Evolutionary conservation across 1,284 basidiomycete genomes (phyloP), one percentile per base, ranked within the genome.

Genomic region (Tylopilus orsonianus): DNA sequence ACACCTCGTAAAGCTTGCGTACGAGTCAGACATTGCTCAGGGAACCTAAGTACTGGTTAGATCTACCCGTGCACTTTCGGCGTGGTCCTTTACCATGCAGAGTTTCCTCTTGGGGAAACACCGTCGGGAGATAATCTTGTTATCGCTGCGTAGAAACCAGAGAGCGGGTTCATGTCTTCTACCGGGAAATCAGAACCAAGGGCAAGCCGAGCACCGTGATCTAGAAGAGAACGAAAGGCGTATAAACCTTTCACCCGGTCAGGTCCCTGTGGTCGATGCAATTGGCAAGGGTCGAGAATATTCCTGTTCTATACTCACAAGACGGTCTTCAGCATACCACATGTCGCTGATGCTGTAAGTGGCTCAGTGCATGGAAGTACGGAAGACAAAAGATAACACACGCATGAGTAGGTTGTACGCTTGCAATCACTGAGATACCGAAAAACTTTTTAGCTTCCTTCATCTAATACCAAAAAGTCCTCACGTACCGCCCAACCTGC

Each of bases 111-210:
- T 5, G 93, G 93, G 14, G 90, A 93, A 26, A 72, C 68, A 23
- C 91, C 91, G 19, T 80, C 73, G 8, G 80, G 73, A 30, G 86
- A 83, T 34, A 91, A 71, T 32, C 93, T 79, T 1, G 90, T 86
- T 38, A 94, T 77, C 2, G 93, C 90, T 18, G 93, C 88, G 66
- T 92, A 92, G 67, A 96, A 93, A 7, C 87, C 87, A 46, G 75
- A 67, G 24, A 91, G 71, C 14, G 89, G 89, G 59, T 89, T 87
- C 68, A 88, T 75, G 39, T 76, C 73, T 62, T 94, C 93, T 24
- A 97, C 93, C 2, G 93, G 94, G 57, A 90, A 91, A 68, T 97
- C 93, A 1, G 90, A 92, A 14, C 94, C 93, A 13, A 96, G 70
- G 19, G 82, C 76, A 48, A 86, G 78, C 48, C 78, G 75, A 18